phyloP scores from a whole-genome alignment of 495 filamentous ascomycete species.

The Trichoderma asperelloides region DNA sequence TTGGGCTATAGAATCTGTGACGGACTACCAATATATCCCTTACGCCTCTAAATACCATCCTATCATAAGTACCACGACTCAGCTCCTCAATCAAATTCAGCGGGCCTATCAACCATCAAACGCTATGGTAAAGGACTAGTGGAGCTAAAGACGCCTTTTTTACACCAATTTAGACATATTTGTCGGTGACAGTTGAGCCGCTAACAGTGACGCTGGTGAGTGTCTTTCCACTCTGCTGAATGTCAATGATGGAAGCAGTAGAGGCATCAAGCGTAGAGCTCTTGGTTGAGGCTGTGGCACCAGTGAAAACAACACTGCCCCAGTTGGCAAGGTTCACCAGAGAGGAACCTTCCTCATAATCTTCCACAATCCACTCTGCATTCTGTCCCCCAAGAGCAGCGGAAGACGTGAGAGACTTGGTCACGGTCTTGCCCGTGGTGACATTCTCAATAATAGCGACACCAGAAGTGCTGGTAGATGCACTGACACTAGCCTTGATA shows the following conservation, averaged over 20 bases:
- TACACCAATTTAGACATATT: conserved; percentile 14
- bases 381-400: conserved; percentile 35
- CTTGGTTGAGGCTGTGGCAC: conserved; percentile 21
- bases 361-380: conserved; percentile 61
- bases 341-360: conserved; percentile 39
- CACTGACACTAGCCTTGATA: conserved; percentile 45
- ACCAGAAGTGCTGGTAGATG: conserved; percentile 38
- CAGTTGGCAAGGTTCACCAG: conserved; percentile 49
- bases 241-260: conserved; percentile 41
- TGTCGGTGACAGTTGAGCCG: conserved; percentile 28
- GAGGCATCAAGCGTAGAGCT: conserved; percentile 27
- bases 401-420: conserved; percentile 34
- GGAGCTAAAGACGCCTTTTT: no score
- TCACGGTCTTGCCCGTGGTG: conserved; percentile 44
- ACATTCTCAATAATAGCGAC: conserved; percentile 48
- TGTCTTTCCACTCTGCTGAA: conserved; percentile 40
- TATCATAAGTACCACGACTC: background rate
- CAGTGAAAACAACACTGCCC: conserved; percentile 40
- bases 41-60: background rate
- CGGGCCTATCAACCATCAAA: background rate
- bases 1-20: conserved; percentile 17
- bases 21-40: background rate
- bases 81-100: no score
- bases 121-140: background rate
- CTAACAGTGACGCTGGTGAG: conserved; percentile 36